phyloP scores from a whole-genome alignment of 2,329 filamentous ascomycete genomes.

The Monilinia aucupariae region DNA sequence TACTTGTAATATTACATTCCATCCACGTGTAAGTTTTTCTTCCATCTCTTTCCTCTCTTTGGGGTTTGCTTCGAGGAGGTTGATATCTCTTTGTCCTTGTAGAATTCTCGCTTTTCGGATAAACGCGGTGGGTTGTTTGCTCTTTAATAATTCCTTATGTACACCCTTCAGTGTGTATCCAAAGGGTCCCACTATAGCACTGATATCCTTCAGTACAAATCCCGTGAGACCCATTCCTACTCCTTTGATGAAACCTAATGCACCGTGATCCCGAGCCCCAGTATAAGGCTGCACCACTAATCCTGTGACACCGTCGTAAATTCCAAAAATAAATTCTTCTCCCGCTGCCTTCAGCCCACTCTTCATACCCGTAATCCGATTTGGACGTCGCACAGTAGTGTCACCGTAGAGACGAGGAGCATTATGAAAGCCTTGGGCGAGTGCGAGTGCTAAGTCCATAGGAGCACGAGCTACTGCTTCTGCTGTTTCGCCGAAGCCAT shows the following conservation, averaged over 20 bases:
- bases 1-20: constrained; percentile 41
- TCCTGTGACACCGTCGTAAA: constrained; percentile 62
- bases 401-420: constrained; percentile 66
- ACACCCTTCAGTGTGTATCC: constrained; percentile 61
- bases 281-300: constrained; percentile 54
- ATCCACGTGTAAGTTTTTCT: constrained; percentile 35
- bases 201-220: constrained; percentile 42
- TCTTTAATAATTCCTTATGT: constrained; percentile 52
- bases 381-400: constrained; percentile 59
- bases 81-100: constrained; percentile 49
- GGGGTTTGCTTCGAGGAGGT: constrained; percentile 35
- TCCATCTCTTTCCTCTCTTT: constrained; percentile 32
- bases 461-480: constrained; percentile 42
- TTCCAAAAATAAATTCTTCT: constrained; percentile 55
- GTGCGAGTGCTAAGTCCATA: constrained; percentile 48
- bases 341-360: constrained; percentile 51
- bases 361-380: constrained; percentile 56
- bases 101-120: constrained; percentile 54
- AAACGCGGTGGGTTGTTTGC: constrained; percentile 47
- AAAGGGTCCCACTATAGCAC: constrained; percentile 54
- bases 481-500: constrained; percentile 30
- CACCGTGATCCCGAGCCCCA: constrained; percentile 39
- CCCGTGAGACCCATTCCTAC: constrained; percentile 14
- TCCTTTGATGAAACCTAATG: constrained; percentile 10
- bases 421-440: constrained; percentile 67